Percentiles rank a stretch among this genome's conserved stretches.
Evolutionary conservation across 768 basidiomycete species (phyloP).

Genomic region (Hysterangium stoloniferum): DNA sequence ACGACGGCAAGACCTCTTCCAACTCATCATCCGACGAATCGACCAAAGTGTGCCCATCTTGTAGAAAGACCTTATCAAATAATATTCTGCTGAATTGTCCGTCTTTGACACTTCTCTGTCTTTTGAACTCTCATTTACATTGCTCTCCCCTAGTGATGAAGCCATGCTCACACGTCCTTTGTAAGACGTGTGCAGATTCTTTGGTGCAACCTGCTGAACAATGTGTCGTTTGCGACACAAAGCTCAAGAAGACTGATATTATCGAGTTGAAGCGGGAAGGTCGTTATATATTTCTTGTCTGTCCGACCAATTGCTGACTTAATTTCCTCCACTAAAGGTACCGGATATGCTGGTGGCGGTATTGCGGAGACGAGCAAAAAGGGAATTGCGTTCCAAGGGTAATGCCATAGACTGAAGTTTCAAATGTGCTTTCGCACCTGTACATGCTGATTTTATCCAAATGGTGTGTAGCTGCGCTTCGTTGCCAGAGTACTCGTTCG

Average conservation of each 20-base stretch:
- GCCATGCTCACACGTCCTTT: conserved; percentile 86
- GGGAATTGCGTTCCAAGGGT: conserved; percentile 85
- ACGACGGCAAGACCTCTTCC: conserved; percentile 23
- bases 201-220: conserved; percentile 71
- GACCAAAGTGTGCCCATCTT: conserved; percentile 71
- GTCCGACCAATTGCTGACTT: not conserved
- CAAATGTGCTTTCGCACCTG: no score
- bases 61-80: conserved; percentile 79
- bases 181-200: conserved; percentile 85
- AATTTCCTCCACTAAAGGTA: conserved; percentile 41
- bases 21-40: conserved; percentile 45
- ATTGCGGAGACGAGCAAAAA: conserved; percentile 77
- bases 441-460: no score
- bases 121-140: not conserved
- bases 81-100: conserved; percentile 60
- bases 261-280: conserved; percentile 88
- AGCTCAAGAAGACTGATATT: conserved; percentile 59
- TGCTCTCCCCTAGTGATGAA: conserved; percentile 59
- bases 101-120: conserved; percentile 20
- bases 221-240: conserved; percentile 80
- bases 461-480: no score
- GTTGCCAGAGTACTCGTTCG: no score
- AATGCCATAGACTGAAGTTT: no score
- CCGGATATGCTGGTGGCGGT: conserved; percentile 93
- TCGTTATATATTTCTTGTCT: conserved; percentile 22